Percentiles rank a stretch among this genome's conserved stretches.
Conservation (phyloP, 352 stramenopile species). For the Globisporangium orthogonon region DNA sequence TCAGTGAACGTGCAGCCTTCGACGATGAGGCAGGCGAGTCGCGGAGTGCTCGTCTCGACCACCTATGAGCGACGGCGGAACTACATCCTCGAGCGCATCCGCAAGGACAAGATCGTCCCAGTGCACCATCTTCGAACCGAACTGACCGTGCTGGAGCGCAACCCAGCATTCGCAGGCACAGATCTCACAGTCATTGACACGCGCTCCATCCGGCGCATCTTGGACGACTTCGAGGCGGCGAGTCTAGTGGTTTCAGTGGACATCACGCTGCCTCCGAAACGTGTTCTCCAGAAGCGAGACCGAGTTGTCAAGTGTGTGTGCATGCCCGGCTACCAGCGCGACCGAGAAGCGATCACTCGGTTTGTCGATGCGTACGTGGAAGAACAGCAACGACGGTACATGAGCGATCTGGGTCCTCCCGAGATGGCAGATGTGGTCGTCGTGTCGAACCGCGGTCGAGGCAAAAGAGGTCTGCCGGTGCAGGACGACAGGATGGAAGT, state of each 20-base stretch:
- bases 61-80: slow-evolving; percentile 43
- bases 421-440: slow-evolving; percentile 52
- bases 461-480: slow-evolving; percentile 12
- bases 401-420: slow-evolving; percentile 42
- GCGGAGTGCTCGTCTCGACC: slow-evolving; percentile 42
- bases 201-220: slow-evolving; percentile 56
- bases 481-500: slow-evolving; percentile 40
- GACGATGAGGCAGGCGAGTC: slow-evolving; percentile 50
- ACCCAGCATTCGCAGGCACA: slow-evolving; percentile 12
- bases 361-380: slow-evolving; percentile 65
- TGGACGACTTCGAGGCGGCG: slow-evolving; percentile 49
- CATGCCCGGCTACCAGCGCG: slow-evolving; percentile 39
- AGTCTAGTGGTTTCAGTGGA: slow-evolving; percentile 49
- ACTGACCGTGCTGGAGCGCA: slow-evolving; percentile 45
- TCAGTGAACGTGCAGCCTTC: slow-evolving; percentile 26
- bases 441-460: slow-evolving; percentile 35
- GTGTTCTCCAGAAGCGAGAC: slow-evolving; percentile 54
- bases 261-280: slow-evolving; percentile 60
- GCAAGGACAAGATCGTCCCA: slow-evolving; percentile 56
- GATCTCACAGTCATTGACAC: slow-evolving; percentile 51
- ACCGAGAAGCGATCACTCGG: slow-evolving; percentile 34
- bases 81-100: slow-evolving; percentile 53
- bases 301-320: slow-evolving; percentile 68
- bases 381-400: slow-evolving; percentile 57
- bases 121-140: slow-evolving; percentile 56